Base-by-base conservation (phyloP, 768 basidiomycete species). In the Pisolithus marmoratus region DNA sequence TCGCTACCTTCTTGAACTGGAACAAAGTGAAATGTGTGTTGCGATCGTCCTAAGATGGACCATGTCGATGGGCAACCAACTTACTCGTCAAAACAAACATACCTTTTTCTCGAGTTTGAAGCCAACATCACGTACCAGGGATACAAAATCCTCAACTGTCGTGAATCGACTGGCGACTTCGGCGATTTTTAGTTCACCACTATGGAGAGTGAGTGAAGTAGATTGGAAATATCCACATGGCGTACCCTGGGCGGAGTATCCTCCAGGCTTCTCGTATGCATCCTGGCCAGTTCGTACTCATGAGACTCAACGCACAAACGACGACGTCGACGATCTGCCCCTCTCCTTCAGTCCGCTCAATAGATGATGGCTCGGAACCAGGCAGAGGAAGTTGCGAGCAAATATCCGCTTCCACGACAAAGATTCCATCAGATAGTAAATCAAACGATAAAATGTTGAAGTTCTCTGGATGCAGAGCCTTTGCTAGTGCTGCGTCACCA, bases 201-300 rank as follows among this genome's bases (percentile, higher is more conserved):
- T 90, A 51, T 26, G 36, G 15, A 31, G 31, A 38, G 45, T 60
- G 20, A 63, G 41, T 49, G 4, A 36, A 22, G 42, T 45, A 48
- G 20, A 36, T 8, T 49, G 36, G 51, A 50, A 41, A 44, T 38
- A 20, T 50, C 53, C 42, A 31, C 17, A 27, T 27, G 50, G 73
- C 86, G 61, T 60, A 95, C 95, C 80, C 81, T n/a, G 79, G 69
- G 66, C 84, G 87, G 37, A 98, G 73, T 38, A 98, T 80, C 58
- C 96, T 76, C 82, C 90, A 90, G 8, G 90, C 87, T 66, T 99
- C 94, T 24, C 87, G 77, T 24, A 98, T 78, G 60, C 91, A 91
- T 42, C 76, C 77, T n/a, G 90, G 80, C 96, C 96, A 99, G 64
- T 99, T 97, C 15, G 84, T 88, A 29, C 90, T 89, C 96, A 99